Evolutionary conservation across 179 eudicot genomes (phyloP).

Genomic region (Beta corolliflora): DNA sequence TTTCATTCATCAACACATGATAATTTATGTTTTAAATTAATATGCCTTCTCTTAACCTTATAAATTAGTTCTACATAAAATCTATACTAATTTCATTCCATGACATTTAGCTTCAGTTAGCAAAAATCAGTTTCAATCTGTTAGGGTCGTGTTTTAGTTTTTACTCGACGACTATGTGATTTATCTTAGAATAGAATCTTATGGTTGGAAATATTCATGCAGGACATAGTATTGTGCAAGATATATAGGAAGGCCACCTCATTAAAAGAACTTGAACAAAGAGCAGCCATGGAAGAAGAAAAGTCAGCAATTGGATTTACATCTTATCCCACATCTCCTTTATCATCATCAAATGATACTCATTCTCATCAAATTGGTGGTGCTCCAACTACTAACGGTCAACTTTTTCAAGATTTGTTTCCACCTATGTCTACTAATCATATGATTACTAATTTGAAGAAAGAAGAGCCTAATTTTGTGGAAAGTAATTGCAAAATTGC

Average conservation of each 20-base stretch:
- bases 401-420: conserved; percentile 24
- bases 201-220: conserved; percentile 6
- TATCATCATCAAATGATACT: conserved; percentile 36
- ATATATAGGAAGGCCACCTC: conserved; percentile 78
- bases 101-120: too few species aligned
- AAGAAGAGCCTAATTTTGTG: conserved; percentile 27
- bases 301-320: conserved; percentile 15
- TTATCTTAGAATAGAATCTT: not conserved
- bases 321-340: conserved; percentile 40
- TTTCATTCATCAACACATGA: too few species aligned
- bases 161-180: not conserved
- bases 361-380: conserved; percentile 22
- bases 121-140: not conserved
- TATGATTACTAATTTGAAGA: conserved; percentile 15
- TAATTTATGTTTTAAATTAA: too few species aligned
- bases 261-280: conserved; percentile 65
- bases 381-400: not conserved
- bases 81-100: too few species aligned
- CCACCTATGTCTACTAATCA: conserved; percentile 7
- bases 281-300: conserved; percentile 66
- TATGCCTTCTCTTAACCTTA: too few species aligned
- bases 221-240: conserved; percentile 77
- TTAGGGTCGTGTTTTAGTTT: too few species aligned
- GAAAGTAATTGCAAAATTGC: not conserved
- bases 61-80: too few species aligned